phyloP scores from a whole-genome alignment of 768 basidiomycete species.

The Termitomyces sp. region DNA sequence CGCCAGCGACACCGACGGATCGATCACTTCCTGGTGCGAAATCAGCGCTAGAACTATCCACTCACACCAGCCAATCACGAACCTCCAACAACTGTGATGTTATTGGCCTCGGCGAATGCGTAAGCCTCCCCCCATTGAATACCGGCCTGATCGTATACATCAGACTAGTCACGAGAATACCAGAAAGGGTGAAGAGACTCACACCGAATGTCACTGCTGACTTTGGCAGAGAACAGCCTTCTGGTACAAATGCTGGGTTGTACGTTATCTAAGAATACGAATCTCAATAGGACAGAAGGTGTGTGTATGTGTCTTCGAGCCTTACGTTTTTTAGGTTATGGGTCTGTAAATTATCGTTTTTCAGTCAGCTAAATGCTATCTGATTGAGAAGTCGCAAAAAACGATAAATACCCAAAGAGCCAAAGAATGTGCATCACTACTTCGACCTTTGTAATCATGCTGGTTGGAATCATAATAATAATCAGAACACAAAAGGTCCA shows the following conservation, averaged over 20 bases:
- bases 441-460: slow-evolving; percentile 47
- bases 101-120: slow-evolving; percentile 35
- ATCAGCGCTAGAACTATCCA: background rate
- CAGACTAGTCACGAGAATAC: background rate
- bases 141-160: slow-evolving; percentile 27
- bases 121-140: slow-evolving; percentile 39
- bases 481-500: background rate
- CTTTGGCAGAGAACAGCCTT: slow-evolving; percentile 24
- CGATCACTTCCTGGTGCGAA: slow-evolving; percentile 25
- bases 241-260: slow-evolving; percentile 26
- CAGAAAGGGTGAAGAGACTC: slow-evolving; percentile 3
- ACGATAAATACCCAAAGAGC: slow-evolving; percentile 34
- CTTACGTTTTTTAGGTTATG: slow-evolving; percentile 34
- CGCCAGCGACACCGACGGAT: slow-evolving; percentile 35
- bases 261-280: slow-evolving; percentile 24
- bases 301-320: background rate
- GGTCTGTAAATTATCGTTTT: slow-evolving; percentile 21
- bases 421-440: slow-evolving; percentile 36
- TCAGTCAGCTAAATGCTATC: background rate
- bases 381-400: background rate
- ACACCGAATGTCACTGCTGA: slow-evolving; percentile 33
- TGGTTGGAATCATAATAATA: slow-evolving; percentile 13
- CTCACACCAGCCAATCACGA: background rate
- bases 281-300: background rate
- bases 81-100: slow-evolving; percentile 42